Percentiles rank a stretch among this genome's conserved stretches.
These are phyloP conservation scores for Phialophora verrucosa DNA, from an alignment of 2,329 filamentous ascomycete genomes.

Conservation along the genomic window DNA sequence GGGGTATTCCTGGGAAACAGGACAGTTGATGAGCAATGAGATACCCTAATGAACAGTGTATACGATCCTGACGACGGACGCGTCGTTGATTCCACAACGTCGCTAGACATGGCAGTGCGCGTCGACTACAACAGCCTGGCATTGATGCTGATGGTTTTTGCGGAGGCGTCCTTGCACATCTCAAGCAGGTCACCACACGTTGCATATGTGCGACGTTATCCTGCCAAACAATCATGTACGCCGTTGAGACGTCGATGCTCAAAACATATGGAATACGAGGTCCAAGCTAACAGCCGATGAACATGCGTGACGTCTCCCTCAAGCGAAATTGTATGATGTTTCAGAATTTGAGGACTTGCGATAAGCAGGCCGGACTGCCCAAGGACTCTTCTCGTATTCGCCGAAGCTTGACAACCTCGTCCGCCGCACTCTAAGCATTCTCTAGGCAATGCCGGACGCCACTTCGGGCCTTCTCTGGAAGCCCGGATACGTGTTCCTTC, in stretches of 20 bases:
- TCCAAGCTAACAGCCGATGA: not conserved
- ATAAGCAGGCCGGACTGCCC: not conserved
- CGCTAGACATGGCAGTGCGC: not conserved
- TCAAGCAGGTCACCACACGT: not conserved
- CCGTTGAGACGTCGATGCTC: not conserved
- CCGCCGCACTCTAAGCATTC: not conserved
- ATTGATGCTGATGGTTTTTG: not conserved
- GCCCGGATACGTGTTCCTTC: not conserved
- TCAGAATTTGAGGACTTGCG: not conserved
- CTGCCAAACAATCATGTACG: not conserved
- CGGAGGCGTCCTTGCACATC: not conserved
- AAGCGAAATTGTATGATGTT: slow-evolving; percentile 10
- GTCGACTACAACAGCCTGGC: not conserved
- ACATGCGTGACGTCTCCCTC: not conserved
- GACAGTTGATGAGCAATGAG: slow-evolving; percentile 30
- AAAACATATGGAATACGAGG: not conserved
- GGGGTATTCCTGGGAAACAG: slow-evolving; percentile 15
- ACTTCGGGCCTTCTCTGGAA: not conserved
- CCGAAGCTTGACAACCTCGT: not conserved
- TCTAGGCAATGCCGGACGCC: not conserved
- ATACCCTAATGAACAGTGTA: slow-evolving; percentile 25
- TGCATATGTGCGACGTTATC: not conserved
- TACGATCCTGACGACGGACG: not conserved
- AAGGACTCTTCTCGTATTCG: not conserved
- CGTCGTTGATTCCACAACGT: not conserved